phyloP scores from a whole-genome alignment of 1,284 basidiomycete species.

The Meira nashicola region DNA sequence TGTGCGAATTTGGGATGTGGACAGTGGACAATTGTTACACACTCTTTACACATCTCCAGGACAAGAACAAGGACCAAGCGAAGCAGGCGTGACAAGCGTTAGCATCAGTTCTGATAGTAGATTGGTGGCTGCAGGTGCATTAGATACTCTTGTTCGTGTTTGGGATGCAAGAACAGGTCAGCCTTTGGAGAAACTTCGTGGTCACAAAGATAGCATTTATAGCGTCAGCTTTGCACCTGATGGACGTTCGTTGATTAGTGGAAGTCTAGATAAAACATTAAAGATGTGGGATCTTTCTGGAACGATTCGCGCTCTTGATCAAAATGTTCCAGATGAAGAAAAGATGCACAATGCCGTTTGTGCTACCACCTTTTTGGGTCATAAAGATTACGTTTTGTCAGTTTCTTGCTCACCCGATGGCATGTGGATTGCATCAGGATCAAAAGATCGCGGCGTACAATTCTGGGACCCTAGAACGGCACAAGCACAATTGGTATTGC shows the following conservation, averaged over 20 bases:
- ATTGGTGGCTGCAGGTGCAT: constrained; percentile 73
- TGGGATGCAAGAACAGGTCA: constrained; percentile 74
- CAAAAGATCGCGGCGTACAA: constrained; percentile 76
- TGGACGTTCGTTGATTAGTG: constrained; percentile 70
- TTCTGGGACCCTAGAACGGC: constrained; percentile 72
- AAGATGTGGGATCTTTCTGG: constrained; percentile 77
- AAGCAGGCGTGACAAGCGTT: constrained; percentile 69
- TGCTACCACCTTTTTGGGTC: constrained; percentile 73
- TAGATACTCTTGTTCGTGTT: constrained; percentile 78
- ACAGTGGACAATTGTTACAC: constrained; percentile 56
- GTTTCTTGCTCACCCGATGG: constrained; percentile 78
- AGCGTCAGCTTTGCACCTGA: constrained; percentile 81
- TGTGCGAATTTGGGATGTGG: constrained; percentile 81
- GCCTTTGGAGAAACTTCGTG: constrained; percentile 69
- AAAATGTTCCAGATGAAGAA: constrained; percentile 29
- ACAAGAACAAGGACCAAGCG: constrained; percentile 59
- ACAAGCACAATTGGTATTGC: constrained; percentile 73
- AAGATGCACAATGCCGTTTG: constrained; percentile 58
- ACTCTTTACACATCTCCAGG: constrained; percentile 49
- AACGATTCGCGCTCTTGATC: constrained; percentile 51
- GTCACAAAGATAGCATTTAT: constrained; percentile 78
- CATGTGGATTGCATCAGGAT: constrained; percentile 81
- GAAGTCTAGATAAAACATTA: constrained; percentile 78
- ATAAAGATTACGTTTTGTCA: constrained; percentile 78
- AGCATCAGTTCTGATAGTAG: constrained; percentile 75